Conservation (phyloP, 495 filamentous ascomycete species). For the Lasiosphaeria ovina region DNA sequence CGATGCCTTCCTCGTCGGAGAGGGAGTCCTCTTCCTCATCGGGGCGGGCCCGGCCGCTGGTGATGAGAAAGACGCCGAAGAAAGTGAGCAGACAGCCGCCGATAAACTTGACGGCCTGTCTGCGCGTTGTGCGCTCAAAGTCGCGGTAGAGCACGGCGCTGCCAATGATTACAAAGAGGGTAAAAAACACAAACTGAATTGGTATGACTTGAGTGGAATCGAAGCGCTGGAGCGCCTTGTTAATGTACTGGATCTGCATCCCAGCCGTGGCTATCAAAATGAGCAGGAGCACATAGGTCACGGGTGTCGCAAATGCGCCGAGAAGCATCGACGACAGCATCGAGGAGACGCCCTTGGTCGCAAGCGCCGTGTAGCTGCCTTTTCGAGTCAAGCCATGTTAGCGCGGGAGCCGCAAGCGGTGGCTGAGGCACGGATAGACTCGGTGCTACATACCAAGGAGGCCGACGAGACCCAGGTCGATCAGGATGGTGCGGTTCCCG, state of each 20-base stretch:
- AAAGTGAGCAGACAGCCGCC: conserved; percentile 90
- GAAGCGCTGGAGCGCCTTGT: conserved; percentile 90
- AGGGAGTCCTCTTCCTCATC: conserved; percentile 54
- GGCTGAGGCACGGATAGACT: not conserved
- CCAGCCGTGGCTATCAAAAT: conserved; percentile 80
- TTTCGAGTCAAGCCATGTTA: conserved; percentile 30
- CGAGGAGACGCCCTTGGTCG: conserved; percentile 94
- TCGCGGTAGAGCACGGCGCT: conserved; percentile 91
- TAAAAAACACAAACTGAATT: conserved; percentile 95
- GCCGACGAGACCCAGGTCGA: conserved; percentile 89
- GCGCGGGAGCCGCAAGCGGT: not conserved
- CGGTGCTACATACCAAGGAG: conserved; percentile 68
- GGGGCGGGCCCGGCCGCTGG: conserved; percentile 56
- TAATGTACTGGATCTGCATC: conserved; percentile 94
- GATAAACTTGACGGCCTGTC: conserved; percentile 76
- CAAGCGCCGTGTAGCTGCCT: conserved; percentile 93
- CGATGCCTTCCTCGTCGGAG: conserved; percentile 51
- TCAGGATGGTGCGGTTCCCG: conserved; percentile 79
- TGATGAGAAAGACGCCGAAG: conserved; percentile 91
- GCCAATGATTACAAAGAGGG: conserved; percentile 89
- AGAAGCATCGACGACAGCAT: conserved; percentile 86
- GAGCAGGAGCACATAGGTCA: conserved; percentile 79
- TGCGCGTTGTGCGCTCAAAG: conserved; percentile 73
- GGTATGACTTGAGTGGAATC: conserved; percentile 97
- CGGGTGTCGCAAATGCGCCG: conserved; percentile 81